These are phyloP conservation scores for Malassezia dermatis DNA, from an alignment of 1,284 basidiomycete genomes.

Conservation along the genomic window DNA sequence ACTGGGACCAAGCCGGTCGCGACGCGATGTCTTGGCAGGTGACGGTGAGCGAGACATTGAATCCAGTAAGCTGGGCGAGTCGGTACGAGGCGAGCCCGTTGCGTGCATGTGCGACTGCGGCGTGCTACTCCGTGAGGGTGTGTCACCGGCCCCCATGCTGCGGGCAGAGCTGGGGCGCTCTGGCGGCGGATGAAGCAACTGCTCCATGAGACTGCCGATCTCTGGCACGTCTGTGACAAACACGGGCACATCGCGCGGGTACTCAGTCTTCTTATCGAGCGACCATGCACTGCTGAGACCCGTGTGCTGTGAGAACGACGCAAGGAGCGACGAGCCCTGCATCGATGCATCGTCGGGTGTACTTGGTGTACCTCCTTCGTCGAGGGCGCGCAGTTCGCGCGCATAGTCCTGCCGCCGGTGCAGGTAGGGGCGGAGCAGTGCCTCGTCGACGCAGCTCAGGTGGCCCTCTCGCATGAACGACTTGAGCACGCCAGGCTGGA, in stretches of 20 bases:
- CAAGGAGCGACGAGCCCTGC: conserved; percentile 4
- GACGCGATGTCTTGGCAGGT: neutral
- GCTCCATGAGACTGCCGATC: neutral
- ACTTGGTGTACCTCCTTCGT: conserved; percentile 15
- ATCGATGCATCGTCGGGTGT: conserved; percentile 7
- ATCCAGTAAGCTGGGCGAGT: neutral
- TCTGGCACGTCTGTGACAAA: conserved; percentile 16
- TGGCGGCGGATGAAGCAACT: conserved; percentile 1
- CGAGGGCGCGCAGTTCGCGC: conserved; percentile 36
- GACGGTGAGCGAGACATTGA: conserved; percentile 3
- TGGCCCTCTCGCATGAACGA: conserved; percentile 46
- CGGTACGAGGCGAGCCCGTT: neutral
- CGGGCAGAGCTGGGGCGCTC: neutral
- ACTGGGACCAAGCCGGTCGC: conserved; percentile 1
- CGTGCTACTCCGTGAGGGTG: conserved; percentile 1
- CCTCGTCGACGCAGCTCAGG: conserved; percentile 70
- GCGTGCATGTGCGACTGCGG: neutral
- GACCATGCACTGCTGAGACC: neutral
- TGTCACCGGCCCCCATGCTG: neutral
- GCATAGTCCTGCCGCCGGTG: conserved; percentile 72
- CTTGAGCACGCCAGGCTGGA: conserved; percentile 42
- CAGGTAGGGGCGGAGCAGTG: conserved; percentile 79
- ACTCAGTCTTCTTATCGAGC: neutral
- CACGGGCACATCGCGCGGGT: neutral
- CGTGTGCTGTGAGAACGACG: conserved; percentile 1